These are phyloP conservation scores for Macroventuria anomochaeta DNA, from an alignment of 2,329 filamentous ascomycete genomes.

Conservation along the genomic window DNA sequence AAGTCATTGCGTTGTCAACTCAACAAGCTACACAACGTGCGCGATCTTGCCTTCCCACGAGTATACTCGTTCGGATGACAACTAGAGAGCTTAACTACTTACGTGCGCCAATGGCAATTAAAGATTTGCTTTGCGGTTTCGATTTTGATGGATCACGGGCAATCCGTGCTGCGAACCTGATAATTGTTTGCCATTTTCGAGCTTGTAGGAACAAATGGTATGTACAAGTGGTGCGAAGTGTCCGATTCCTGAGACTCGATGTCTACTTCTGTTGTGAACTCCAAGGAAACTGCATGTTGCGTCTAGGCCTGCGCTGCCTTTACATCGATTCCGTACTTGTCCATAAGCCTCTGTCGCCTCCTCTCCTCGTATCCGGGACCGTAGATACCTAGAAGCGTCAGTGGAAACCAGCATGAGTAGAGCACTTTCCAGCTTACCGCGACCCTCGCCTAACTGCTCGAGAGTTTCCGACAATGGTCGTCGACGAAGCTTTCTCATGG, in stretches of 20 bases:
- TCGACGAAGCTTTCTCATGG: constrained; percentile 74
- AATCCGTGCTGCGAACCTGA: background rate
- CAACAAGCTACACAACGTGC: too few species aligned
- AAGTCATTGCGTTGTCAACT: too few species aligned
- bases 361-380: constrained; percentile 85
- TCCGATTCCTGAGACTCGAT: constrained; percentile 19
- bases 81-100: too few species aligned
- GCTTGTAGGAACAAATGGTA: constrained; percentile 20
- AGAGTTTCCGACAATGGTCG: constrained; percentile 80
- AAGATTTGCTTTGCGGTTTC: too few species aligned
- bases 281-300: constrained; percentile 27
- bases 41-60: too few species aligned
- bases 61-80: too few species aligned
- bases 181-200: constrained; percentile 10
- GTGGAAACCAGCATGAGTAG: background rate
- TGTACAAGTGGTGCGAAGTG: constrained; percentile 25
- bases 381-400: constrained; percentile 68
- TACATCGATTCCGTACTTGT: constrained; percentile 87
- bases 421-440: constrained; percentile 64
- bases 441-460: constrained; percentile 81
- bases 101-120: too few species aligned
- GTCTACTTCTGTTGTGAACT: constrained; percentile 26
- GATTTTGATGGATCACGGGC: background rate
- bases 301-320: constrained; percentile 38
- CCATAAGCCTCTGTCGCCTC: constrained; percentile 79